Evolutionary conservation across 495 filamentous ascomycete genomes (phyloP).

Genomic region (Penicillium macrosclerotiorum): DNA sequence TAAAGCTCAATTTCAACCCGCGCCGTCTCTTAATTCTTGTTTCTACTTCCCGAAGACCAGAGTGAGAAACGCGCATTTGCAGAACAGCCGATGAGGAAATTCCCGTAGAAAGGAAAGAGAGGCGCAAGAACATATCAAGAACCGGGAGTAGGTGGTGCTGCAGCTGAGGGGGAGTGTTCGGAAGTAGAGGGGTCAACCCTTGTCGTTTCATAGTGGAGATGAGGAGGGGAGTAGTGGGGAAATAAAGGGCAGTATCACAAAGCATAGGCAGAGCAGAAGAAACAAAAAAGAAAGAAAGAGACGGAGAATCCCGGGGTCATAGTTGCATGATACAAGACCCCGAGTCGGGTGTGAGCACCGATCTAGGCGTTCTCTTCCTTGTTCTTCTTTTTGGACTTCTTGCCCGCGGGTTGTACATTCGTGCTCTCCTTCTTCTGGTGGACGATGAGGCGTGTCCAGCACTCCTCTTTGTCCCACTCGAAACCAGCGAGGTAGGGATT

Average conservation of each 20-base stretch:
- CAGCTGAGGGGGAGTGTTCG: background rate
- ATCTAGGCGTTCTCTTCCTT: conserved; percentile 39
- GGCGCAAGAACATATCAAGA: conserved; percentile 5
- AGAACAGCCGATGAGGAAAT: conserved; percentile 11
- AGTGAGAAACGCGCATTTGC: conserved; percentile 15
- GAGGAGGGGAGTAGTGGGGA: background rate
- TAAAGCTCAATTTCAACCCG: conserved; percentile 11
- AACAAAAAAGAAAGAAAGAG: background rate
- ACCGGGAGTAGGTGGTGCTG: background rate
- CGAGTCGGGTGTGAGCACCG: background rate
- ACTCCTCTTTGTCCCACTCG: conserved; percentile 92
- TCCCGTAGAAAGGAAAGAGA: conserved; percentile 7
- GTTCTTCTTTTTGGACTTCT: conserved; percentile 70
- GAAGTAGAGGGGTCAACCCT: conserved; percentile 12
- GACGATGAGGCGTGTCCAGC: conserved; percentile 70
- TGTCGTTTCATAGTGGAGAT: conserved; percentile 11
- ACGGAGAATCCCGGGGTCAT: background rate
- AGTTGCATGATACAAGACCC: too few species aligned
- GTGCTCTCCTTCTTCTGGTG: conserved; percentile 74
- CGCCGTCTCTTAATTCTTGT: conserved; percentile 28
- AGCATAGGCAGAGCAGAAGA: background rate
- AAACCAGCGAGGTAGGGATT: conserved; percentile 83
- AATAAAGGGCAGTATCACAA: background rate
- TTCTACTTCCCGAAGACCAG: conserved; percentile 25
- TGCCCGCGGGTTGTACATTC: conserved; percentile 45